Conservation (phyloP, 306 rosid species). For the Casuarina cunninghamiana region DNA sequence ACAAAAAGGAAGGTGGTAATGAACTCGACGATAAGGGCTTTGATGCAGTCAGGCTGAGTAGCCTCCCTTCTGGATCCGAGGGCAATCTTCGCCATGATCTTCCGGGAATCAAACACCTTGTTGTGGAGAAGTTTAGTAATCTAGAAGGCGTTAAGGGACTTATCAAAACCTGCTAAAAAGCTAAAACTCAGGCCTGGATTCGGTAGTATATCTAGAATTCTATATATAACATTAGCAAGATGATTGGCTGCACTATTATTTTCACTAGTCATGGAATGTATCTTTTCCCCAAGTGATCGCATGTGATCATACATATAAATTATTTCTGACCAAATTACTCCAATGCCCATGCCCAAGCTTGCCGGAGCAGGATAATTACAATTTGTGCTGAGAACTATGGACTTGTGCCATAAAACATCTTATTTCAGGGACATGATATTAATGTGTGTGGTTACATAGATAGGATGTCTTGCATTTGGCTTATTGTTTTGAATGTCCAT, state of each 20-base stretch:
- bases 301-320: neutral
- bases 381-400: no score
- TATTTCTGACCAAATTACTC: neutral
- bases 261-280: neutral
- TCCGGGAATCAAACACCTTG: neutral
- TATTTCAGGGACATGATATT: no score
- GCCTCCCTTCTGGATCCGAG: constrained; percentile 63
- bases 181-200: neutral
- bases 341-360: neutral
- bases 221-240: neutral
- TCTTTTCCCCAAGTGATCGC: neutral
- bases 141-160: neutral
- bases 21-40: constrained; percentile 78
- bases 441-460: no score
- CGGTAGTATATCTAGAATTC: neutral
- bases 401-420: no score
- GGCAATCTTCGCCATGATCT: constrained; percentile 64
- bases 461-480: no score
- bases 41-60: constrained; percentile 61
- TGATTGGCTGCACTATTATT: neutral
- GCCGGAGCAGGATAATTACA: neutral
- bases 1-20: constrained; percentile 81
- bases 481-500: no score
- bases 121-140: neutral
- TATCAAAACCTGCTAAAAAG: neutral